These are phyloP conservation scores for Solanum appendiculatum DNA, from an alignment of 257 asterid genomes.

Conservation along the genomic window DNA sequence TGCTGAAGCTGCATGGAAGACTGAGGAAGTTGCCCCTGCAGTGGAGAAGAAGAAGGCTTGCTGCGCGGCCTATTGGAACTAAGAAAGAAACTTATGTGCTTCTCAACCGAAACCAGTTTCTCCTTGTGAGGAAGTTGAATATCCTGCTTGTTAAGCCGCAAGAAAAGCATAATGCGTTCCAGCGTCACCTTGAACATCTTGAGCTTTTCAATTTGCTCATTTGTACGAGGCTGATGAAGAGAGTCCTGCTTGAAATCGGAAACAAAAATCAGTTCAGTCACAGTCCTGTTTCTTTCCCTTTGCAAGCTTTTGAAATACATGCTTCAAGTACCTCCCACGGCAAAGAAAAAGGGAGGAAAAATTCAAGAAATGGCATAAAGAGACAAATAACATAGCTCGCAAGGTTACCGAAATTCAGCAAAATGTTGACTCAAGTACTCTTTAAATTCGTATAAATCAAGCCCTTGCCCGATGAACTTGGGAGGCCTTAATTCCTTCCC, in stretches of 20 bases:
- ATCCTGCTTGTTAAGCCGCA: conserved; percentile 48
- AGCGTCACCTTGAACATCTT: conserved; percentile 49
- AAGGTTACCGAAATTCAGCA: not conserved
- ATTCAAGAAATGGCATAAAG: not conserved
- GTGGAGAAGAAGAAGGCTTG: conserved; percentile 43
- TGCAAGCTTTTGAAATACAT: not conserved
- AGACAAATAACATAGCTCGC: not conserved
- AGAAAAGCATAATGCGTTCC: conserved; percentile 49
- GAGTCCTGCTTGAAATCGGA: conserved; percentile 53
- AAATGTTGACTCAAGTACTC: not conserved
- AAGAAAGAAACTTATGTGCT: conserved; percentile 55
- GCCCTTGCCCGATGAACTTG: not conserved
- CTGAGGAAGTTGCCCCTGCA: conserved; percentile 22
- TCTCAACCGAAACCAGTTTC: conserved; percentile 47
- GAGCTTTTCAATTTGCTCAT: conserved; percentile 64
- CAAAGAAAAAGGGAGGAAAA: not conserved
- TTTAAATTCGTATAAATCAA: not conserved
- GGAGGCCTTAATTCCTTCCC: not conserved
- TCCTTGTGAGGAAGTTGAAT: conserved; percentile 51
- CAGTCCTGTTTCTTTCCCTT: not conserved
- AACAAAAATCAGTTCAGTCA: not conserved
- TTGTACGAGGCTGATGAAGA: conserved; percentile 54
- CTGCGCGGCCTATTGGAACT: conserved; percentile 48
- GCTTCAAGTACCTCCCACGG: not conserved
- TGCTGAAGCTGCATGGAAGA: conserved; percentile 18